phyloP scores from a whole-genome alignment of 768 basidiomycete species.

The Psilocybe tampanensis region DNA sequence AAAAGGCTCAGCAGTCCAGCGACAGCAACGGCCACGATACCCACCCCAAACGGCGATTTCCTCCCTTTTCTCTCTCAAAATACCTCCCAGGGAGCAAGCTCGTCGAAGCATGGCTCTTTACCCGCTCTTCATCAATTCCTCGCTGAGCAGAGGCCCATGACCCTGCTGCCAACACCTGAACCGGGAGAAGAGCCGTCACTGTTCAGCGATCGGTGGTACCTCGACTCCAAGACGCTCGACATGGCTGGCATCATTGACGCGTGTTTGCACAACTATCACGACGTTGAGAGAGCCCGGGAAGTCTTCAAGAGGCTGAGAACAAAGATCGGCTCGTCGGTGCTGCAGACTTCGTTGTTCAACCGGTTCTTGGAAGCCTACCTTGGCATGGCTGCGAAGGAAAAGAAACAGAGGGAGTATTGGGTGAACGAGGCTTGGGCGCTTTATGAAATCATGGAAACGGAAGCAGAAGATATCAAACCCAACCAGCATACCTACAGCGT shows the following conservation, averaged over 20 bases:
- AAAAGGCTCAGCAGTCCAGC: slow-evolving; percentile 58
- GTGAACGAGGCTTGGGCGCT: slow-evolving; percentile 62
- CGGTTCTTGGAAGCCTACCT: slow-evolving; percentile 68
- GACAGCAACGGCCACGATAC: slow-evolving; percentile 37
- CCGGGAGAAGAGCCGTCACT: slow-evolving; percentile 41
- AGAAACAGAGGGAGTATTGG: slow-evolving; percentile 53
- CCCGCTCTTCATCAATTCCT: slow-evolving; percentile 8
- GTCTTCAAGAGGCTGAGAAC: slow-evolving; percentile 69
- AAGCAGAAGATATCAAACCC: slow-evolving; percentile 48
- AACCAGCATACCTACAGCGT: slow-evolving; percentile 65
- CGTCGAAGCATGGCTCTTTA: neutral
- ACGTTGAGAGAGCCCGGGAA: slow-evolving; percentile 73
- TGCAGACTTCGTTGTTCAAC: slow-evolving; percentile 61
- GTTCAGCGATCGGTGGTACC: slow-evolving; percentile 55
- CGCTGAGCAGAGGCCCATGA: slow-evolving; percentile 35
- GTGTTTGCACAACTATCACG: slow-evolving; percentile 74
- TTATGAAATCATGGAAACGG: slow-evolving; percentile 57
- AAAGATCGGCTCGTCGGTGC: slow-evolving; percentile 26
- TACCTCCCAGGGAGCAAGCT: neutral
- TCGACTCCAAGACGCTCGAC: slow-evolving; percentile 68
- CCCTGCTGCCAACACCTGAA: slow-evolving; percentile 68
- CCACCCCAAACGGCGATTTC: slow-evolving; percentile 39
- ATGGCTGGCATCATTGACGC: slow-evolving; percentile 80
- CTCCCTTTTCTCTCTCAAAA: slow-evolving; percentile 37
- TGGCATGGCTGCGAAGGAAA: slow-evolving; percentile 56